phyloP scores from a whole-genome alignment of 78 protist species.

The Dictyostelium firmibasis region DNA sequence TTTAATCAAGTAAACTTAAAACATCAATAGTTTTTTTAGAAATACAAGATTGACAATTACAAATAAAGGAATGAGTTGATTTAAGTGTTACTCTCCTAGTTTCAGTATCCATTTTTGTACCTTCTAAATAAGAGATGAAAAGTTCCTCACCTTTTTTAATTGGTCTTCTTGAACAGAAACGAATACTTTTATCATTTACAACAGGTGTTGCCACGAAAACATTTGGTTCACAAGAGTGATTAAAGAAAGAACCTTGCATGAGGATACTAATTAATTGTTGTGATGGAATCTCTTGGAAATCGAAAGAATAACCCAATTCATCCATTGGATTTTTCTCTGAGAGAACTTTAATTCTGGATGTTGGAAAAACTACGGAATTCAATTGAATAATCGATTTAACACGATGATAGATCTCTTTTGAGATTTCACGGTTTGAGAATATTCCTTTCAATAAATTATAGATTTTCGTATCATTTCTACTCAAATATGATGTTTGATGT shows the following conservation, averaged over 20 bases:
- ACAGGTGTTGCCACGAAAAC: conserved; percentile 55
- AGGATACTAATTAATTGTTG: neutral
- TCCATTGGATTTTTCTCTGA: conserved; percentile 13
- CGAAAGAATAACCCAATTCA: conserved; percentile 54
- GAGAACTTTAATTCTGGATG: neutral
- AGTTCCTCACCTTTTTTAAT: conserved; percentile 68
- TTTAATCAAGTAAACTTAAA: neutral
- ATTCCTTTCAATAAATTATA: conserved; percentile 1
- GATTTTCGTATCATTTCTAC: neutral
- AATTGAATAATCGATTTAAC: conserved; percentile 20
- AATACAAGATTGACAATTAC: conserved; percentile 43
- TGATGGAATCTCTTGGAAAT: conserved; percentile 25
- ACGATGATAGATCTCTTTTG: conserved; percentile 4
- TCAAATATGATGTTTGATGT: neutral
- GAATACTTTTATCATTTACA: conserved; percentile 42
- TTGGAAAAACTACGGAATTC: neutral
- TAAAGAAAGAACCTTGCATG: conserved; percentile 11
- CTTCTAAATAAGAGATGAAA: conserved; percentile 42
- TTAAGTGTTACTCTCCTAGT: neutral
- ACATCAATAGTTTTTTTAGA: neutral
- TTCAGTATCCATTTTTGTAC: neutral
- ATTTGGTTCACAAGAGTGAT: conserved; percentile 65
- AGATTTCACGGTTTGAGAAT: neutral
- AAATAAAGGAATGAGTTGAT: conserved; percentile 1
- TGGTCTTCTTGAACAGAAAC: conserved; percentile 38